Evolutionary conservation across 371 early-diverging fungal species (phyloP), one percentile per base, ranked within the genome.

Genomic region (Mucor indicus): DNA sequence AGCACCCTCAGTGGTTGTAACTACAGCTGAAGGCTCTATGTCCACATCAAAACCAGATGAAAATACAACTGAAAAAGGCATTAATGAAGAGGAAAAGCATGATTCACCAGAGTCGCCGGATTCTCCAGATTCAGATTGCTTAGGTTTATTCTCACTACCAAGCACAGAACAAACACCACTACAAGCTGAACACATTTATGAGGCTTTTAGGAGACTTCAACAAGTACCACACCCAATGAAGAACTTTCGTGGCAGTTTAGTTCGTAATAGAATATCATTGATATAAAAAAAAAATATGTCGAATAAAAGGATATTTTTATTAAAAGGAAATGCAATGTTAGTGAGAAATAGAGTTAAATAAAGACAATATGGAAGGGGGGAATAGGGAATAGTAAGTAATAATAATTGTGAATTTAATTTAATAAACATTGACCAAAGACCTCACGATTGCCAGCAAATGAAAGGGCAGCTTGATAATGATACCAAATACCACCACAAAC

Each of bases 201-300:
- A 96, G 64, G 98, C 95, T 2, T 96, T 89, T 57, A 69, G 90
- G 53, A 62, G 89, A 40, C 55, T 92, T 25, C 92, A 92, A 54
- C 77, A 80, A 35, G 60, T 80, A 4, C 84, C 85, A 7, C 81
- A 84, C 42, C 90, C 89, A 4, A 72, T 86, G 33, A 77, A 83
- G 38, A 87, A 88, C 56, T 92, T 87, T 45, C 67, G 86, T 19
- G 89, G 89, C 19, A 90, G 91, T 7, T 59, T 90, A n/a, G 84
- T 79, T 1, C 72, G 89, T 23, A 88, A 89, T 0, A 79, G 81
- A 15, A 80, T 91, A 1, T 87, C 87, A 1, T 62, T 91, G 19
- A 90, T 90, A 44, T 91, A 70, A 48, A 21, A 42, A 13, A 1
- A 15, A 44, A 40, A 35, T 9, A 36, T 37, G 16, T 7, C 15